These are phyloP conservation scores for Pinguiococcus pyrenoidosus DNA, from an alignment of 108 stramenopile species.

Conservation along the genomic window DNA sequence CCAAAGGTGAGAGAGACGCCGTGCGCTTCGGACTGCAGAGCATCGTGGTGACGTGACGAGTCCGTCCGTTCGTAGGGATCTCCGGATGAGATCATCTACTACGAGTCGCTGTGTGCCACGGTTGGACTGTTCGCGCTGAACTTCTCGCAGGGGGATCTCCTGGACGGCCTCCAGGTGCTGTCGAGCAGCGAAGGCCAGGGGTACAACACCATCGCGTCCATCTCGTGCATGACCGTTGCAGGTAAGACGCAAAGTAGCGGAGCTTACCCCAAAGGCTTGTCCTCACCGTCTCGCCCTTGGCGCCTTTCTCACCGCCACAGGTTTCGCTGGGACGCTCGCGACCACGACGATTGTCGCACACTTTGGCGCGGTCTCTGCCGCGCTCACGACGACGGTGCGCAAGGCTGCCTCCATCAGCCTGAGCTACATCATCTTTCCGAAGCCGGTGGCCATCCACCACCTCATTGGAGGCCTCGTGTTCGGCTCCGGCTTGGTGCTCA, in stretches of 20 bases:
- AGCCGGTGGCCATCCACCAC: constrained; percentile 27
- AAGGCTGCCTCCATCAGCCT: constrained; percentile 27
- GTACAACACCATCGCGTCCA: constrained; percentile 23
- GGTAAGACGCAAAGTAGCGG: not conserved
- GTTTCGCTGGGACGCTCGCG: constrained; percentile 4
- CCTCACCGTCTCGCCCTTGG: not conserved
- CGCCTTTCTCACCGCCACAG: not conserved
- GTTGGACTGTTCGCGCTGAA: no score
- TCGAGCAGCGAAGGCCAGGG: no score
- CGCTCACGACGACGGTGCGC: constrained; percentile 29
- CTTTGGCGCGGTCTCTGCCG: constrained; percentile 27
- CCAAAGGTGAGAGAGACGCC: no score
- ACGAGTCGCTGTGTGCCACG: no score
- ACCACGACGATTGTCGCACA: no score
- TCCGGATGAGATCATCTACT: constrained; percentile 32
- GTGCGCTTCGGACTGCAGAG: no score
- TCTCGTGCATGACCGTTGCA: constrained; percentile 2
- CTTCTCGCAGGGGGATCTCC: no score
- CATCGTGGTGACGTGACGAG: no score
- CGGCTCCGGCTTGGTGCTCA: constrained; percentile 19
- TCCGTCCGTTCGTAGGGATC: no score
- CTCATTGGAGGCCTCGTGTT: constrained; percentile 17
- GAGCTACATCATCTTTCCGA: constrained; percentile 25
- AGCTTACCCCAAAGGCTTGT: not conserved
- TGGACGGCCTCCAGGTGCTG: no score